A percentile compares a stretch with the other conserved stretches of the same genome.
These are phyloP conservation scores for Eimeria maxima DNA, from an alignment of 169 alveolate genomes.

Conservation along the genomic window DNA sequence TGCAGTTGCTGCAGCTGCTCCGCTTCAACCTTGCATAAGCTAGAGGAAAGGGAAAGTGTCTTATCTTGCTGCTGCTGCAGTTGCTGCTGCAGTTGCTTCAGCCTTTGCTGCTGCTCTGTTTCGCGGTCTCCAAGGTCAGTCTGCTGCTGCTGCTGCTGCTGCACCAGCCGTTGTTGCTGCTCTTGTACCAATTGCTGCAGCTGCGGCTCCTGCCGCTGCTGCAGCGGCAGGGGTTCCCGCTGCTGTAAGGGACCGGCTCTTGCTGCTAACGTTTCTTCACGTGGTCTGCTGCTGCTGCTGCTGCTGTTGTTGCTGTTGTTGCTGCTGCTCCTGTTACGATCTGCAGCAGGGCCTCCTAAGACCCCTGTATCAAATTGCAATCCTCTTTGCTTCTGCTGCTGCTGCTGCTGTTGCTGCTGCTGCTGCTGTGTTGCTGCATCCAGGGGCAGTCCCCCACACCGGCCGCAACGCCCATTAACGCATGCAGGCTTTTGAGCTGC, in stretches of 20 bases:
- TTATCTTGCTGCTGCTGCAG: slow-evolving; percentile 18
- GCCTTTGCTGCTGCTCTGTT: slow-evolving; percentile 5
- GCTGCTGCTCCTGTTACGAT: background rate
- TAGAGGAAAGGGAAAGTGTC: background rate
- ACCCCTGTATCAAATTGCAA: background rate
- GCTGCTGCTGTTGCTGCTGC: slow-evolving; percentile 11
- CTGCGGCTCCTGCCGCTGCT: background rate
- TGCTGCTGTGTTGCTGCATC: slow-evolving; percentile 8
- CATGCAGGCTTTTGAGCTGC: background rate
- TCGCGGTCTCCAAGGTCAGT: background rate
- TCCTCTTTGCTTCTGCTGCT: background rate
- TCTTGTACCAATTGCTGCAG: background rate
- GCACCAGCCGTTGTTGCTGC: background rate
- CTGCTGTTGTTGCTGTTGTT: background rate
- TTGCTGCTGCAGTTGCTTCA: slow-evolving; percentile 9
- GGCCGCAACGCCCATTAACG: slow-evolving; percentile 29
- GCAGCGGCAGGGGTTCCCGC: background rate
- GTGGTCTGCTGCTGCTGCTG: background rate
- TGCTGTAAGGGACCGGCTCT: no score
- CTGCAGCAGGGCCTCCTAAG: background rate
- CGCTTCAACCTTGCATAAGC: background rate
- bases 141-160: background rate
- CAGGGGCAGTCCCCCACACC: background rate
- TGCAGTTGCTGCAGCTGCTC: background rate
- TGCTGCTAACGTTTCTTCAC: no score